phyloP scores from a whole-genome alignment of 352 stramenopile species.

The Elongisporangium anandrum region DNA sequence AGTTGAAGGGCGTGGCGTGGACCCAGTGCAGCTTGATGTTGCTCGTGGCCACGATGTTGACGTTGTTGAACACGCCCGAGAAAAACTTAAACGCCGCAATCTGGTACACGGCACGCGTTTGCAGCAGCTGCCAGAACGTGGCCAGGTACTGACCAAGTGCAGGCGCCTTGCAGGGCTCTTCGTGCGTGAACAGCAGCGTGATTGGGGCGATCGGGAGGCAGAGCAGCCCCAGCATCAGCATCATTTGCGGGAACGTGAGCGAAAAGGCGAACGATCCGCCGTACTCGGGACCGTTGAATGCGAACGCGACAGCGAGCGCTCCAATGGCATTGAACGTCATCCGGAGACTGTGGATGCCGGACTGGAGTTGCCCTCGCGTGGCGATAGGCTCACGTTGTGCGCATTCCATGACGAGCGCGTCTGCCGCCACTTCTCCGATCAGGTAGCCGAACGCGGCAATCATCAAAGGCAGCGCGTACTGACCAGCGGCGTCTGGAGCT shows the following conservation, averaged over 20 bases:
- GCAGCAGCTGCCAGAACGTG: conserved; percentile 41
- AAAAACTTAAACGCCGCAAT: conserved; percentile 63
- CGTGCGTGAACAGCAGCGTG: conserved; percentile 27
- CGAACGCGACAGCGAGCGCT: conserved; percentile 28
- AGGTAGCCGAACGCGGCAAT: conserved; percentile 46
- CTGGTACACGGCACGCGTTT: conserved; percentile 52
- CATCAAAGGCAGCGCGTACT: conserved; percentile 53
- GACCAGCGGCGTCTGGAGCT: conserved; percentile 19
- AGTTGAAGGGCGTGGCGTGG: conserved; percentile 50
- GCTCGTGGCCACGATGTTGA: conserved; percentile 47
- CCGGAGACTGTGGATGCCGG: conserved; percentile 37
- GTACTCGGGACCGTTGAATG: conserved; percentile 38
- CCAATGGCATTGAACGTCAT: conserved; percentile 32
- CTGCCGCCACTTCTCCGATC: conserved; percentile 37
- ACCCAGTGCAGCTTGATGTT: conserved; percentile 54
- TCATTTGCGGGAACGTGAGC: conserved; percentile 33
- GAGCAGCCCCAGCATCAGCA: conserved; percentile 26
- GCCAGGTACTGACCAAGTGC: conserved; percentile 23
- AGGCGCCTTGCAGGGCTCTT: conserved; percentile 17
- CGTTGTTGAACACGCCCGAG: conserved; percentile 47
- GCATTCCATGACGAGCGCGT: conserved; percentile 59
- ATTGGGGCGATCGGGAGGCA: conserved; percentile 21
- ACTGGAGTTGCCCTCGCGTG: conserved; percentile 32
- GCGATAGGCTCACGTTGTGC: conserved; percentile 39
- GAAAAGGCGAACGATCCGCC: conserved; percentile 30